Conservation (phyloP, 345 rosid species). For the Pistacia integerrima region DNA sequence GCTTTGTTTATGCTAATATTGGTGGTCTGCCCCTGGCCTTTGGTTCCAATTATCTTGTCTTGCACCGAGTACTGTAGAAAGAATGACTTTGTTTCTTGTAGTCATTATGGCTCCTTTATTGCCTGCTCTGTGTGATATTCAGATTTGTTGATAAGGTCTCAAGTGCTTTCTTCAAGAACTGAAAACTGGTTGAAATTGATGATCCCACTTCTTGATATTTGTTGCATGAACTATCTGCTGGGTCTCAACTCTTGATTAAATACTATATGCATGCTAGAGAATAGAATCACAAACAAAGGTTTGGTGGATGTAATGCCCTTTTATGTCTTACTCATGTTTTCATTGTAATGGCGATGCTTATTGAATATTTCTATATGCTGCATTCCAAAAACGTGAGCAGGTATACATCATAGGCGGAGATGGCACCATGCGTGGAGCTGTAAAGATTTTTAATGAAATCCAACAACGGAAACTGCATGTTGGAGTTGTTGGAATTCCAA, state of each 20-base stretch:
- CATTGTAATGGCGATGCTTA: conserved; percentile 1
- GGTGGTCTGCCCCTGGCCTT: background rate
- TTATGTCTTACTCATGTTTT: background rate
- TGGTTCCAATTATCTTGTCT: background rate
- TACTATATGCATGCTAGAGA: background rate
- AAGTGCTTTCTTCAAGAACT: background rate
- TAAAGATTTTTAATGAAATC: conserved; percentile 62
- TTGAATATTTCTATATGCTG: background rate
- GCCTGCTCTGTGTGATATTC: background rate
- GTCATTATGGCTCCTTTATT: background rate
- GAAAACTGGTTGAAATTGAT: background rate
- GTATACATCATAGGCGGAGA: conserved; percentile 87
- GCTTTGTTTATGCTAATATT: background rate
- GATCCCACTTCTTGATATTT: background rate
- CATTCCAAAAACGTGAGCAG: conserved; percentile 24
- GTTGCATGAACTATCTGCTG: background rate
- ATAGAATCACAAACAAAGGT: background rate
- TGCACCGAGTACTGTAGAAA: background rate
- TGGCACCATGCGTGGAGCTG: conserved; percentile 87
- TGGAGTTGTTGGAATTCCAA: conserved; percentile 70
- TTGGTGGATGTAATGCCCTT: background rate
- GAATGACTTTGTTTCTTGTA: background rate
- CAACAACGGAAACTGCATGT: conserved; percentile 46
- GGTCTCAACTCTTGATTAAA: background rate
- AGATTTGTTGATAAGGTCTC: background rate